Evolutionary conservation across 75 land plant species (phyloP), one percentile per base, ranked within the genome.

Genomic region (Pinus taeda): DNA sequence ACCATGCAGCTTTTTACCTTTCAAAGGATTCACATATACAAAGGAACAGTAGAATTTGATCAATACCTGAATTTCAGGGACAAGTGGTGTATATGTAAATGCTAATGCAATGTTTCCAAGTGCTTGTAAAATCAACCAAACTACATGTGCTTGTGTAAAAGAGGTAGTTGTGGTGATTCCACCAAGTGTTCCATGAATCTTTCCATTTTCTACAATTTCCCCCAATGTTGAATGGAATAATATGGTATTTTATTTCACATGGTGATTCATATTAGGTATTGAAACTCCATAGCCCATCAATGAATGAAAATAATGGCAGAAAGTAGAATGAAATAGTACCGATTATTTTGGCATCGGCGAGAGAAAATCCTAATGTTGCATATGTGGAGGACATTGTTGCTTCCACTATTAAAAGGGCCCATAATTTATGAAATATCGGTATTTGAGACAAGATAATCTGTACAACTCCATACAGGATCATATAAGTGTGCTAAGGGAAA

Each of bases 81-180:
- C 83, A 60, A 95, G 85, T 9, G 83, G 57, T 1, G 93, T 82
- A 77, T 83, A 95, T 1, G 98, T 88, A 72, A 81, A 95, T 57
- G 98, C 89, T 78, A 93, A 95, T 13, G 98, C 98, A 12, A 95
- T 91, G 82, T 95, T 91, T 29, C 98, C 98, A 30, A 95, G 74
- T 33, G 96, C 98, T 84, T 89, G 91, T 30, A 79, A 84, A 4
- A 86, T 73, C 58, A 73, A 57, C 93, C 89, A 91, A 26, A 86
- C 57, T 81, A 89, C 93, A 26, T 86, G 22, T 30, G 84, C 22
- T 53, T 62, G 4, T 13, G 79, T 42, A 11, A 36, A 36, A 4
- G 63, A 74, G 15, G 83, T 36, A 3, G 29, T 55, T 12, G 84
- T 67, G 5, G 80, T 24, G 17, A 90, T 72, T 45, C 98, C 98